Conservation (phyloP, 768 basidiomycete genomes). For the Trametes cinnabarina region DNA sequence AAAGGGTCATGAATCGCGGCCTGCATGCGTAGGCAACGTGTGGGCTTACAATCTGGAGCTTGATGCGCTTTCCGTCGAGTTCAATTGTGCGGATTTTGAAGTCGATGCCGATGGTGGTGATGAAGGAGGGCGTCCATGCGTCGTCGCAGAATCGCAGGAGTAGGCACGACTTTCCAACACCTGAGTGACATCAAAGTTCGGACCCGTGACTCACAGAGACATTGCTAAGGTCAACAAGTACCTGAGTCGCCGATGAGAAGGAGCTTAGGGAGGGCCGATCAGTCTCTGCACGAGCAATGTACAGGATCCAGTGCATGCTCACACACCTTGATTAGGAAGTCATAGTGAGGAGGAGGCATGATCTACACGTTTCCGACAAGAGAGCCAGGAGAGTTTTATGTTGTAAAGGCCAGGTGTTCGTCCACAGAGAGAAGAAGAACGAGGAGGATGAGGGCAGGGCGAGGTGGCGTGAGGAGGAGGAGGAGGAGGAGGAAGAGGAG, state of each 20-base stretch:
- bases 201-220: no score
- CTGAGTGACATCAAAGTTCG: slow-evolving; percentile 40
- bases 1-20: not conserved
- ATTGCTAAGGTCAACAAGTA: slow-evolving; percentile 33
- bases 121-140: slow-evolving; percentile 98
- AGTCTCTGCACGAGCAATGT: slow-evolving; percentile 14
- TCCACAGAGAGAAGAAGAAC: not conserved
- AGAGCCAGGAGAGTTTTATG: not conserved
- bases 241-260: slow-evolving; percentile 96
- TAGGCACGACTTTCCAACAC: slow-evolving; percentile 97
- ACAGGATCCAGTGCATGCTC: not conserved
- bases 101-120: slow-evolving; percentile 99
- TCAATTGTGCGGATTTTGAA: slow-evolving; percentile 99
- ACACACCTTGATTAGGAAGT: slow-evolving; percentile 90
- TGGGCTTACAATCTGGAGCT: slow-evolving; percentile 90
- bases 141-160: slow-evolving; percentile 97
- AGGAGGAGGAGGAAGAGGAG: slow-evolving; percentile 14
- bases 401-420: not conserved
- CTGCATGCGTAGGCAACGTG: not conserved
- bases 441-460: not conserved
- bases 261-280: slow-evolving; percentile 49
- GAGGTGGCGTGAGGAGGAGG: not conserved
- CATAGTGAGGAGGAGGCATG: slow-evolving; percentile 94
- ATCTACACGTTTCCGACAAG: slow-evolving; percentile 8
- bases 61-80: slow-evolving; percentile 95